Conservation (phyloP, 805 yeast genomes). For the Saturnispora silvae region DNA sequence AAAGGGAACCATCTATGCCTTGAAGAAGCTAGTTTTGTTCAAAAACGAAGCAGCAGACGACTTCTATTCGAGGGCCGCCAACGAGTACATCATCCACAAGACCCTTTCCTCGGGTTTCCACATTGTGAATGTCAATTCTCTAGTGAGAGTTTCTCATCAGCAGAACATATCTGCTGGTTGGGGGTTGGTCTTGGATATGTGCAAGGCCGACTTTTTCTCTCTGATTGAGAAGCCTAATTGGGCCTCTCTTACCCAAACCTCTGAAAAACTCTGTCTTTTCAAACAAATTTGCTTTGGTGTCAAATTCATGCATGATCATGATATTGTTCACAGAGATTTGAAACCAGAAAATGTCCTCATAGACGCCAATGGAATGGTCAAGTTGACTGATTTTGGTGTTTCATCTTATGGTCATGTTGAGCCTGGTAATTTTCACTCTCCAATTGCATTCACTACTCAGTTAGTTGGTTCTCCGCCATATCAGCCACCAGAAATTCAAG, state of each 20-base stretch:
- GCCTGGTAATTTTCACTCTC: constrained; percentile 41
- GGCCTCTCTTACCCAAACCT: constrained; percentile 31
- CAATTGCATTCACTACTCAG: constrained; percentile 31
- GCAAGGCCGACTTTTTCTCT: constrained; percentile 49
- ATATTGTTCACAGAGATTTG: constrained; percentile 88
- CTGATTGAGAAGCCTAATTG: constrained; percentile 52
- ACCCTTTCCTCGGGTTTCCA: constrained; percentile 46
- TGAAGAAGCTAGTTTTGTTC: constrained; percentile 57
- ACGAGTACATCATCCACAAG: constrained; percentile 60
- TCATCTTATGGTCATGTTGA: constrained; percentile 56
- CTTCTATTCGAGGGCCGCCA: constrained; percentile 59
- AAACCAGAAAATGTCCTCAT: constrained; percentile 89
- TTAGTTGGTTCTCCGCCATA: constrained; percentile 81
- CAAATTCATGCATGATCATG: constrained; percentile 55
- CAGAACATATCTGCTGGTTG: constrained; percentile 52
- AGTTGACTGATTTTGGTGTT: constrained; percentile 93
- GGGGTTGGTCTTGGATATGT: constrained; percentile 67
- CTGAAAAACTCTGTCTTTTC: constrained; percentile 59
- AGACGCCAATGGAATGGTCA: constrained; percentile 42
- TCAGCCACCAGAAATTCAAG: constrained; percentile 72
- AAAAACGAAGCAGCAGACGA: constrained; percentile 59
- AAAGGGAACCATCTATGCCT: constrained; percentile 48
- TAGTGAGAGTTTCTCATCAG: constrained; percentile 53
- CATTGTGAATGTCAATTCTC: constrained; percentile 46
- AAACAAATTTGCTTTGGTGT: constrained; percentile 62